phyloP scores from a whole-genome alignment of 1,284 basidiomycete species.

The Grifola frondosa region DNA sequence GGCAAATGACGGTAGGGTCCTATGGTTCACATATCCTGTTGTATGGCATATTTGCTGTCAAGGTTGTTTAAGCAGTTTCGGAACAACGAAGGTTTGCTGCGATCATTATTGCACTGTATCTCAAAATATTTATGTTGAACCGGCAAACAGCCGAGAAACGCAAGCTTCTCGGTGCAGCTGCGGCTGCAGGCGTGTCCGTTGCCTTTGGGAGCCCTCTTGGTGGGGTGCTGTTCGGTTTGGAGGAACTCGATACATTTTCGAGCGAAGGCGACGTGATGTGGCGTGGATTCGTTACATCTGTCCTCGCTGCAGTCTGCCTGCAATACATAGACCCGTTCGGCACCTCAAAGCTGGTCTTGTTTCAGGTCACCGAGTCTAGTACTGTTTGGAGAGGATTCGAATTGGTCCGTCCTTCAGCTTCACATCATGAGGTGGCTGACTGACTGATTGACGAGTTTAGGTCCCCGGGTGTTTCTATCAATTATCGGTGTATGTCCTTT shows the following conservation, averaged over 20 bases:
- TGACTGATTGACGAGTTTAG: conserved; percentile 43
- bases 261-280: conserved; percentile 73
- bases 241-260: conserved; percentile 67
- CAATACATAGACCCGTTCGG: conserved; percentile 76
- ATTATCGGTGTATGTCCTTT: conserved; percentile 51
- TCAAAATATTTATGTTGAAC: background rate
- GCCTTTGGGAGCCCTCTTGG: conserved; percentile 76
- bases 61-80: conserved; percentile 55
- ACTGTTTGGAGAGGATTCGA: conserved; percentile 73
- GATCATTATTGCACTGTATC: background rate
- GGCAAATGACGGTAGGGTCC: conserved; percentile 64
- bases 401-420: conserved; percentile 43
- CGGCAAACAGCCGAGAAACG: conserved; percentile 57
- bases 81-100: conserved; percentile 55
- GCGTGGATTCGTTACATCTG: conserved; percentile 75
- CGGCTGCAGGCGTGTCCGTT: conserved; percentile 72
- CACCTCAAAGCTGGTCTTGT: conserved; percentile 72
- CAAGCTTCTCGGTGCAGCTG: conserved; percentile 65
- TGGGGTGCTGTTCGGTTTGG: conserved; percentile 72
- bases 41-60: conserved; percentile 60
- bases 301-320: conserved; percentile 65
- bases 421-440: background rate
- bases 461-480: conserved; percentile 62
- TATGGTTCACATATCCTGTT: conserved; percentile 70
- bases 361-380: conserved; percentile 58